These are phyloP conservation scores for Hansenula sp. DNA, from an alignment of 1,139 yeast species.

Conservation along the genomic window DNA sequence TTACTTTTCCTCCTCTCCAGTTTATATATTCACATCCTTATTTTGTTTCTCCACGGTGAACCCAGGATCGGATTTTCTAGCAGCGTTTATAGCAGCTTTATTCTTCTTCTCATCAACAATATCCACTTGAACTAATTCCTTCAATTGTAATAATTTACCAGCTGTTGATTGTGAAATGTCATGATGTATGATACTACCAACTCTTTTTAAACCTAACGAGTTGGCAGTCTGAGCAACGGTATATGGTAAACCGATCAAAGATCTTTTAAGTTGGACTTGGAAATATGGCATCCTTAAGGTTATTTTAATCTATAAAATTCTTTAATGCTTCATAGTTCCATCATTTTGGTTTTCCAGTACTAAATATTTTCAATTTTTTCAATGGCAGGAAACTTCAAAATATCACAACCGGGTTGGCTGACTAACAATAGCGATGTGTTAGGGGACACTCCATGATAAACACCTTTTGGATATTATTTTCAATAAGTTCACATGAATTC, in stretches of 20 bases:
- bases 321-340: background rate
- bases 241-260: conserved; percentile 83
- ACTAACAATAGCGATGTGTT: background rate
- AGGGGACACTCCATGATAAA: background rate
- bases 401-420: background rate
- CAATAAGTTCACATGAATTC: too few relatives aligned
- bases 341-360: too few relatives aligned
- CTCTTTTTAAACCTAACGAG: conserved; percentile 71
- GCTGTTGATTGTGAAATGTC: conserved; percentile 76
- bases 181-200: conserved; percentile 74
- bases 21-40: background rate
- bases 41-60: conserved; percentile 39
- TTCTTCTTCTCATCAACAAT: conserved; percentile 53
- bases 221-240: conserved; percentile 59
- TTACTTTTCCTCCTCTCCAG: background rate
- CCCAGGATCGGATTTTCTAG: conserved; percentile 64
- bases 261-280: conserved; percentile 74
- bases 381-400: background rate
- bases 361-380: background rate
- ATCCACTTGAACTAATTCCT: conserved; percentile 87
- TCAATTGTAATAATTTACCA: conserved; percentile 77
- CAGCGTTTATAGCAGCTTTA: conserved; percentile 47
- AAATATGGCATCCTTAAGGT: conserved; percentile 34
- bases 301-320: background rate
- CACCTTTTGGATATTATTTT: too few relatives aligned